Evolutionary conservation across 2,329 filamentous ascomycete species (phyloP).

Genomic region (Podosphaera xanthii): DNA sequence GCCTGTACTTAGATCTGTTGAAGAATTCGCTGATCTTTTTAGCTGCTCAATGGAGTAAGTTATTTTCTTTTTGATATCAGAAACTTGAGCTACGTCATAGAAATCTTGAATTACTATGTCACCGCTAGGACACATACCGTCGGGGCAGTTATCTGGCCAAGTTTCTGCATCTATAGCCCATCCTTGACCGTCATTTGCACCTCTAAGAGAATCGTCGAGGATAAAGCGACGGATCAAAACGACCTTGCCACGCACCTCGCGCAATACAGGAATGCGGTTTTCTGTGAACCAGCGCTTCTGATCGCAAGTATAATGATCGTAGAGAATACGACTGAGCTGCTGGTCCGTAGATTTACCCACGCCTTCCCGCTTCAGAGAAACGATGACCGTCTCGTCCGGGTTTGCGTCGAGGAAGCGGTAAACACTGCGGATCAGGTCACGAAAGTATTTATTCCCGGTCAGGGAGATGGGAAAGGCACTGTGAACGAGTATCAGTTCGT

Average conservation of each 20-base stretch:
- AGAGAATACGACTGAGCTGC: constrained; percentile 52
- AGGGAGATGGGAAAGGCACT: constrained; percentile 73
- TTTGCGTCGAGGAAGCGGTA: constrained; percentile 57
- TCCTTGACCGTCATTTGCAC: constrained; percentile 26
- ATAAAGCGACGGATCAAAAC: constrained; percentile 65
- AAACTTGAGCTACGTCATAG: constrained; percentile 60
- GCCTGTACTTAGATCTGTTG: constrained; percentile 19
- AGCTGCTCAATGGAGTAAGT: constrained; percentile 51
- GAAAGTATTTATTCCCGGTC: constrained; percentile 58
- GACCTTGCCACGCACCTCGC: constrained; percentile 59
- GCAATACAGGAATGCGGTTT: constrained; percentile 53
- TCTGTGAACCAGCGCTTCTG: constrained; percentile 53
- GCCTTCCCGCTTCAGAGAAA: constrained; percentile 83
- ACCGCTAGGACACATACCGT: constrained; percentile 46
- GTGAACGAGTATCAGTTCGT: constrained; percentile 65
- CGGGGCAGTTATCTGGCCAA: constrained; percentile 79
- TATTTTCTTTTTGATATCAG: constrained; percentile 65
- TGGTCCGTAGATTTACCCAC: constrained; percentile 58
- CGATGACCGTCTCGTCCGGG: constrained; percentile 59
- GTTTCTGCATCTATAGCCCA: constrained; percentile 36
- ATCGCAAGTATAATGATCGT: constrained; percentile 43
- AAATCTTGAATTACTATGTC: constrained; percentile 79
- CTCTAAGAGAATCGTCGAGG: constrained; percentile 31
- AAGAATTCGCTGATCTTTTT: constrained; percentile 36
- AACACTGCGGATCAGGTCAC: constrained; percentile 44